phyloP scores from a whole-genome alignment of 2,329 filamentous ascomycete species.

The Epichloe glyceriae region DNA sequence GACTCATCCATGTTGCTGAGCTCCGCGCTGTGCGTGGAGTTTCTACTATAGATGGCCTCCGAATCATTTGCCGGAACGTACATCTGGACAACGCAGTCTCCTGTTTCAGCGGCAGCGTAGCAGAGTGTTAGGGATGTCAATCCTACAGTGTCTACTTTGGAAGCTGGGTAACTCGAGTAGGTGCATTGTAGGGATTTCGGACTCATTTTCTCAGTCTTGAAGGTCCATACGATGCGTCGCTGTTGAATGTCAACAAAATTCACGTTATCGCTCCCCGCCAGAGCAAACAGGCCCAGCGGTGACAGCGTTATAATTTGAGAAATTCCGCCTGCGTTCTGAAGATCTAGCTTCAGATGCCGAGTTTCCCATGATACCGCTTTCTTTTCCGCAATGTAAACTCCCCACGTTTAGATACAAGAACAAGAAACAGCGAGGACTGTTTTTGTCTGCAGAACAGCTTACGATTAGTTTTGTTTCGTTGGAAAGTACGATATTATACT shows the following conservation, averaged over 20 bases:
- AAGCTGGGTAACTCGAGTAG: conserved; percentile 29
- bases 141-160: conserved; percentile 40
- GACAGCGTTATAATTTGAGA: conserved; percentile 46
- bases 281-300: conserved; percentile 44
- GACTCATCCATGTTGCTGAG: conserved; percentile 38
- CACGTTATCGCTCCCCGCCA: conserved; percentile 43
- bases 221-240: conserved; percentile 42
- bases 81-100: conserved; percentile 51
- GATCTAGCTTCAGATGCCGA: conserved; percentile 27
- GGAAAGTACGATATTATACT: not conserved
- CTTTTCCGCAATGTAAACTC: conserved; percentile 1
- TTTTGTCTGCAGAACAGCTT: not conserved
- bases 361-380: conserved; percentile 35
- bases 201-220: conserved; percentile 44
- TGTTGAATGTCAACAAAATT: conserved; percentile 39
- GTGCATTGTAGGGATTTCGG: conserved; percentile 47
- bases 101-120: conserved; percentile 46
- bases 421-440: not conserved
- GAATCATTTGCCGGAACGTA: conserved; percentile 41
- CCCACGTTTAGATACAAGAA: conserved; percentile 1
- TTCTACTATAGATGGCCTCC: conserved; percentile 44
- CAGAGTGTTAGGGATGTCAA: conserved; percentile 51
- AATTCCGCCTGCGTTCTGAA: conserved; percentile 33
- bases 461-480: not conserved
- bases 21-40: conserved; percentile 19